These are phyloP conservation scores for Coemansia sp. DNA, from an alignment of 192 early-diverging fungal species.

Conservation along the genomic window DNA sequence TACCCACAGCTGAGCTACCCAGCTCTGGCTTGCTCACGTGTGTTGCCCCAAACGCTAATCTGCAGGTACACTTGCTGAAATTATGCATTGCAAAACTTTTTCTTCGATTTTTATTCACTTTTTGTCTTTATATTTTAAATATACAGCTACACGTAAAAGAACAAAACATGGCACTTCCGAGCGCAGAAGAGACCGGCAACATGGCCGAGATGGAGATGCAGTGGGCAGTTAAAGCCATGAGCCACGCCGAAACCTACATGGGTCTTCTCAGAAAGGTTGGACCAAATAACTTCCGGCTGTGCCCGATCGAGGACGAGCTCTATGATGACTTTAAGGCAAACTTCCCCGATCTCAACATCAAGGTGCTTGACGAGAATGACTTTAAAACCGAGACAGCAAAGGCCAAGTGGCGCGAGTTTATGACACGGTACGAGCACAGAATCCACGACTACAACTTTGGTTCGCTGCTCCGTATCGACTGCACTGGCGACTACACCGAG, in stretches of 20 bases:
- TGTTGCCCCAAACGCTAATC: background rate
- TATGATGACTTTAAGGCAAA: slow-evolving; percentile 71
- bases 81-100: background rate
- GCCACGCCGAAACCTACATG: slow-evolving; percentile 94
- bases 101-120: background rate
- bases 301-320: slow-evolving; percentile 82
- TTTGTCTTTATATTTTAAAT: background rate
- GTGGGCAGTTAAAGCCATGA: slow-evolving; percentile 93
- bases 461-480: slow-evolving; percentile 76
- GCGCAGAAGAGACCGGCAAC: slow-evolving; percentile 72
- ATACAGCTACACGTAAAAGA: background rate
- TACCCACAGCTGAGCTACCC: background rate
- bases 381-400: slow-evolving; percentile 84
- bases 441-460: slow-evolving; percentile 96
- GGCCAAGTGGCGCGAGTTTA: slow-evolving; percentile 85
- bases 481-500: slow-evolving; percentile 76
- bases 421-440: slow-evolving; percentile 81
- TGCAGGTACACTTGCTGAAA: background rate
- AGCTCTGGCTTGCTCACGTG: slow-evolving; percentile 1
- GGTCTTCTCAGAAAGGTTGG: slow-evolving; percentile 73
- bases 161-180: slow-evolving; percentile 63
- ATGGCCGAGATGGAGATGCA: slow-evolving; percentile 88
- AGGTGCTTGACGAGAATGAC: slow-evolving; percentile 67
- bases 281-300: slow-evolving; percentile 75
- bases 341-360: slow-evolving; percentile 78